Evolutionary conservation across 352 stramenopile genomes (phyloP), one percentile per base, ranked within the genome.

Genomic region (Paralagenidium karlingii): DNA sequence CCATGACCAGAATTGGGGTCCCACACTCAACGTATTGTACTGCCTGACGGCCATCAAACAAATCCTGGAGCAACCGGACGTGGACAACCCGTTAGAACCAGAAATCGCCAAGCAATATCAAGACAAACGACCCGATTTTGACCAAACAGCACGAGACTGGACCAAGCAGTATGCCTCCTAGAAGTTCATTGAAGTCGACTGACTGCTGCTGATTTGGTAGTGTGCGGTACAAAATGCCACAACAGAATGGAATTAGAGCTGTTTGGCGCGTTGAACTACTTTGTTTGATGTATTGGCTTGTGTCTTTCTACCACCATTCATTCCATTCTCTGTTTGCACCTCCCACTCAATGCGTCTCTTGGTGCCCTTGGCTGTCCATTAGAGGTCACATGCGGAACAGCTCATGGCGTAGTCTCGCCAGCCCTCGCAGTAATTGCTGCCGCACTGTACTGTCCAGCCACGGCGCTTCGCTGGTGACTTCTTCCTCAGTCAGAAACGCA

Each of bases 1-100:
- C n/a, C n/a, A n/a, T n/a, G n/a, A n/a, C 15, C 46, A 96, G 58
- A 95, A 93, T 55, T 98, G 94, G 94, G 88, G 82, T 9, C 94
- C 94, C 28, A 98, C 93, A 34, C 63, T 98, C 26, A 97, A 98
- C 29, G 80, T 92, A 31, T 58, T 90, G 44, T 82, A 87, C 57
- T 95, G 87, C 45, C 69, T 97, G 19, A 81, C 71, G 24, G 81
- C 82, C 13, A 80, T 98, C 52, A 94, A 96, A 56, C 84, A 96
- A 58, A 95, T 99, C 54, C 57, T 99, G 36, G 74, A 91, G 58
- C 74, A 97, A 49, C 94, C 94, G 2, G 77, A 97, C 53, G 74
- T 74, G 47, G 91, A 99, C 75, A 96, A 96, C 76, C 94, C 94
- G 18, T 60, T 99, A 30, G 95, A 99, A 58, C 79, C 88, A 4